Percentiles rank a stretch among this genome's conserved stretches.
These are phyloP conservation scores for Biscogniauxia sp. DNA, from an alignment of 2,329 filamentous ascomycete genomes.

Conservation along the genomic window DNA sequence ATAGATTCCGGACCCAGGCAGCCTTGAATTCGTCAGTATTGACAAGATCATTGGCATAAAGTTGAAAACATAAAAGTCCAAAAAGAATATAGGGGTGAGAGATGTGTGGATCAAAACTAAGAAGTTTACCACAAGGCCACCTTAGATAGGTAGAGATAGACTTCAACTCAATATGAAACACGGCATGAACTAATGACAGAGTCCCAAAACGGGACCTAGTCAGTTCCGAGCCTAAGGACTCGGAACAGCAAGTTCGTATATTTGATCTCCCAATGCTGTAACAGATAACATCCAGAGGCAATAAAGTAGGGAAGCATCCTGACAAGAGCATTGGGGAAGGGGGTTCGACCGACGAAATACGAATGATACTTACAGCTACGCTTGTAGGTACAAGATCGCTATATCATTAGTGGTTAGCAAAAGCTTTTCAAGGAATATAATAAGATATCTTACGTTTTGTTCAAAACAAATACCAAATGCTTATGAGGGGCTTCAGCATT, in stretches of 20 bases:
- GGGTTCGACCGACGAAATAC: slow-evolving; percentile 10
- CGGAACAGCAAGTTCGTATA: slow-evolving; percentile 64
- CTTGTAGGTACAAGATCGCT: slow-evolving; percentile 82
- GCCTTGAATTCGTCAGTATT: slow-evolving; percentile 55
- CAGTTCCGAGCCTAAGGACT: slow-evolving; percentile 66
- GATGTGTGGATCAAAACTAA: slow-evolving; percentile 99
- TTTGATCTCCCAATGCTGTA: slow-evolving; percentile 98
- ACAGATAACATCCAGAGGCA: slow-evolving; percentile 84
- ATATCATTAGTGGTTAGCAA: neutral
- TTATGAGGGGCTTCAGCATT: slow-evolving; percentile 93
- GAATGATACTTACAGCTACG: slow-evolving; percentile 74
- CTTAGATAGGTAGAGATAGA: slow-evolving; percentile 62
- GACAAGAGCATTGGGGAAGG: slow-evolving; percentile 70
- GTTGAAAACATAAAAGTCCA: slow-evolving; percentile 29
- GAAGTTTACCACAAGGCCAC: slow-evolving; percentile 74
- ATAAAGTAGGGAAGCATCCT: slow-evolving; percentile 74
- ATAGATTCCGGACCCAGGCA: slow-evolving; percentile 84
- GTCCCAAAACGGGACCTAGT: slow-evolving; percentile 84
- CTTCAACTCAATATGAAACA: slow-evolving; percentile 99
- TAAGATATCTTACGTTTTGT: slow-evolving; percentile 62
- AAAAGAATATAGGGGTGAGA: slow-evolving; percentile 58
- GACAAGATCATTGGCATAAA: neutral
- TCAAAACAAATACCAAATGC: slow-evolving; percentile 84
- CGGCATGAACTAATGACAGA: slow-evolving; percentile 68
- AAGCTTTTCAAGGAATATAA: neutral